These are phyloP conservation scores for Aureobasidium pullulans DNA, from an alignment of 2,329 filamentous ascomycete species.

Conservation along the genomic window DNA sequence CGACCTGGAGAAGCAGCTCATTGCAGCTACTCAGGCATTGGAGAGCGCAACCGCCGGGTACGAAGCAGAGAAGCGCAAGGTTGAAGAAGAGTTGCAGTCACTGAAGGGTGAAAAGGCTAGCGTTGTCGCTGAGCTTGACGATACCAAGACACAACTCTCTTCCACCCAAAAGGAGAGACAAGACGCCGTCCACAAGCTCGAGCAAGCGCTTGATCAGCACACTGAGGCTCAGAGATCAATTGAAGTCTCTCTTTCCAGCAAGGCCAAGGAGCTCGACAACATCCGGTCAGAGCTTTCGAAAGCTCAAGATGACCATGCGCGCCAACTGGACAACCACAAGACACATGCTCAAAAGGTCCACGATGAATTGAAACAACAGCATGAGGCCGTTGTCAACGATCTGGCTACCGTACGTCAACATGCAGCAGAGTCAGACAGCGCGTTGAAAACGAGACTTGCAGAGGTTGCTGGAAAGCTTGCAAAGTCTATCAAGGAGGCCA, in stretches of 20 bases:
- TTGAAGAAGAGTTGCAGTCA: conserved; percentile 8
- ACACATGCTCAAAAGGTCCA: not conserved
- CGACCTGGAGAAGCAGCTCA: conserved; percentile 16
- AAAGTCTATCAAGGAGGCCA: conserved; percentile 12
- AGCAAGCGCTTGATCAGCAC: conserved; percentile 7
- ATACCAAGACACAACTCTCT: conserved; percentile 12
- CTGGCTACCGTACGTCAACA: not conserved
- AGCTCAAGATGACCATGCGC: conserved; percentile 6
- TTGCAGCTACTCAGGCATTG: conserved; percentile 13
- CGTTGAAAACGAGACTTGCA: conserved; percentile 21
- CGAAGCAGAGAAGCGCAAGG: conserved; percentile 1
- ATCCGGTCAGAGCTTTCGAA: not conserved
- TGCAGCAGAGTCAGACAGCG: conserved; percentile 14
- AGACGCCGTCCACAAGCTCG: not conserved
- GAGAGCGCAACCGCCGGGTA: conserved; percentile 4
- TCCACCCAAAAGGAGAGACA: conserved; percentile 12
- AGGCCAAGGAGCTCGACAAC: conserved; percentile 5
- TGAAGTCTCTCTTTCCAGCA: not conserved
- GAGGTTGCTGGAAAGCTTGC: conserved; percentile 21
- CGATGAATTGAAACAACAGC: conserved; percentile 9
- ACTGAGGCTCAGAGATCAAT: not conserved
- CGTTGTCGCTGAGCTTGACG: conserved; percentile 9
- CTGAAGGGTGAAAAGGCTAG: not conserved
- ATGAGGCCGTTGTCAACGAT: conserved; percentile 12
- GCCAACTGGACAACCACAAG: conserved; percentile 1